phyloP scores from a whole-genome alignment of 208 protist genomes.

The Wallacemonas sp. region DNA sequence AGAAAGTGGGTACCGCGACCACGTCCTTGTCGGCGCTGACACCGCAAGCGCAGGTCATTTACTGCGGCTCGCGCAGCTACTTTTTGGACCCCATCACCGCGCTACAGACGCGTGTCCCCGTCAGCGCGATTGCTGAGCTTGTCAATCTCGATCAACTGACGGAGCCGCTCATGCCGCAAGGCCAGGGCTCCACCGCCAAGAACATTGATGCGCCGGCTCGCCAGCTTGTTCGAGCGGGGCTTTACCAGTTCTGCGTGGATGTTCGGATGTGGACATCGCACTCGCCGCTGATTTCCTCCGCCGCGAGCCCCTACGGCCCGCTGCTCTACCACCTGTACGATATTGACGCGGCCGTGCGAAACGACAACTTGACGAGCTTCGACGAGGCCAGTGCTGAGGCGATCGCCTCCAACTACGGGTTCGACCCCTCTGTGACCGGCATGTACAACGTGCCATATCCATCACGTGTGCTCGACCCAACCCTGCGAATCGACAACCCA shows the following conservation, averaged over 20 bases:
- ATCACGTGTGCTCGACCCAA: neutral
- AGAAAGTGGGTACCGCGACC: neutral
- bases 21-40: neutral
- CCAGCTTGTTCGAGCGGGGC: slow-evolving; percentile 6
- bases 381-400: neutral
- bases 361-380: neutral
- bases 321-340: slow-evolving; percentile 15
- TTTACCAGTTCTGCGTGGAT: slow-evolving; percentile 53
- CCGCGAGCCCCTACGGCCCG: slow-evolving; percentile 4
- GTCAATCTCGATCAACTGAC: slow-evolving; percentile 26
- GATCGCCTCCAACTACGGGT: neutral
- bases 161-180: neutral
- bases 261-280: slow-evolving; percentile 14
- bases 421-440: neutral
- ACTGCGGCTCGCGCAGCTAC: slow-evolving; percentile 45
- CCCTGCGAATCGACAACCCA: neutral
- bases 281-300: neutral
- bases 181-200: neutral
- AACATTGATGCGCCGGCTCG: slow-evolving; percentile 16
- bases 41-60: slow-evolving; percentile 22
- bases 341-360: neutral
- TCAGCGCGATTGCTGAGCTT: slow-evolving; percentile 27
- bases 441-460: slow-evolving; percentile 5
- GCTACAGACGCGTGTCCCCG: slow-evolving; percentile 39
- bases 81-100: slow-evolving; percentile 45